A percentile compares a stretch with the other conserved stretches of the same genome.
These are phyloP conservation scores for Clonostachys byssicola DNA, from an alignment of 2,329 filamentous ascomycete genomes.

Conservation along the genomic window DNA sequence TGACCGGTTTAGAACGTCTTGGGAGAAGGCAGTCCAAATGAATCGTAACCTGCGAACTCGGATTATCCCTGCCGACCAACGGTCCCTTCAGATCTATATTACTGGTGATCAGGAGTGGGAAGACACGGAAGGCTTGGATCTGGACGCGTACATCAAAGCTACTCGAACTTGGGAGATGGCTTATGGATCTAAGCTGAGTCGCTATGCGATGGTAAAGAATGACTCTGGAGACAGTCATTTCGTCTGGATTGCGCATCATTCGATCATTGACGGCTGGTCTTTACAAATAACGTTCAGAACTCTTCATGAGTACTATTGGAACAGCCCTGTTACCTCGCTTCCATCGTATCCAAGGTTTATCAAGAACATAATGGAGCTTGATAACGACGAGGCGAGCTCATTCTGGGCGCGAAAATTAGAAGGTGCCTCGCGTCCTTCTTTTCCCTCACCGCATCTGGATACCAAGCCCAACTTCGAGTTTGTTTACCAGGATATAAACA, in stretches of 20 bases:
- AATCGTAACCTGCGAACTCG: neutral
- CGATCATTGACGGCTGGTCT: conserved; percentile 9
- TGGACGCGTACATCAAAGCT: neutral
- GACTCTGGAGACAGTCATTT: conserved; percentile 1
- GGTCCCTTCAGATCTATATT: conserved; percentile 2
- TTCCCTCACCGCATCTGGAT: neutral
- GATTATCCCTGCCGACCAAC: neutral
- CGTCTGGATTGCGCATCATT: conserved; percentile 9
- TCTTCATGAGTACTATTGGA: neutral
- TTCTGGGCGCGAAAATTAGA: conserved; percentile 1
- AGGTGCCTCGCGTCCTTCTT: neutral
- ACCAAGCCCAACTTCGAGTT: neutral
- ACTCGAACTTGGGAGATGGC: neutral
- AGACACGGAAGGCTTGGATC: neutral
- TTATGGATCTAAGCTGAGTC: neutral
- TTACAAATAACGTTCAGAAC: neutral
- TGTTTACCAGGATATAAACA: neutral
- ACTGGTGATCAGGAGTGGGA: neutral
- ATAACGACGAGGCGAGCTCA: neutral
- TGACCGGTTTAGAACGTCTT: neutral
- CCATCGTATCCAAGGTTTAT: conserved; percentile 31
- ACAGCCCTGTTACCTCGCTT: neutral
- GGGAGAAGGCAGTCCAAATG: neutral
- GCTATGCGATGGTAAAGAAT: neutral
- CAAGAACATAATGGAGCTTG: conserved; percentile 28